Percentiles rank a stretch among this genome's conserved stretches.
These are phyloP conservation scores for Udeniomyces megalosporus DNA, from an alignment of 768 basidiomycete genomes.

Conservation along the genomic window DNA sequence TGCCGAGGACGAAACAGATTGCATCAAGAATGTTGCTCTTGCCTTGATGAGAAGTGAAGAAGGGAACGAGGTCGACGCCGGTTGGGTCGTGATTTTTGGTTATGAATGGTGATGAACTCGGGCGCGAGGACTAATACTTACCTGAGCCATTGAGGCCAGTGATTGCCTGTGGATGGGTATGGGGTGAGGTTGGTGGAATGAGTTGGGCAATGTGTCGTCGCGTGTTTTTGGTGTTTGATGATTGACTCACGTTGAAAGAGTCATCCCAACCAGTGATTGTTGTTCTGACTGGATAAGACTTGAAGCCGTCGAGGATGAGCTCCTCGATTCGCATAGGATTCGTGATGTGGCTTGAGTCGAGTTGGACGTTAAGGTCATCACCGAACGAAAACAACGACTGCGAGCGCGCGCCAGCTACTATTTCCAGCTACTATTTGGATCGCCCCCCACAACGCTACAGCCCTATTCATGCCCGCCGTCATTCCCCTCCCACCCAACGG, in stretches of 20 bases:
- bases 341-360: too few species aligned
- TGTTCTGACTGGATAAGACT: conserved; percentile 64
- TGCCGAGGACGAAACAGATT: conserved; percentile 94
- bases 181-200: not conserved
- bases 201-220: not conserved
- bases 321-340: conserved; percentile 98
- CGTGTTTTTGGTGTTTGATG: not conserved
- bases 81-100: not conserved
- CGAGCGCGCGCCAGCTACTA: too few species aligned
- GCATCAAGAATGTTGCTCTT: conserved; percentile 99
- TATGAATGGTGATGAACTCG: too few species aligned
- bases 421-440: too few species aligned
- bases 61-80: not conserved
- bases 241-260: conserved; percentile 69
- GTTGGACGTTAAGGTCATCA: too few species aligned
- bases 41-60: conserved; percentile 31
- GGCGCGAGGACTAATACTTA: conserved; percentile 1
- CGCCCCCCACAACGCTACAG: too few species aligned
- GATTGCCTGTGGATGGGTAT: conserved; percentile 37
- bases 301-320: conserved; percentile 62
- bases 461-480: not conserved
- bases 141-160: conserved; percentile 45
- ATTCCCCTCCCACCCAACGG: conserved; percentile 5
- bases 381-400: too few species aligned
- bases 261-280: conserved; percentile 93